phyloP scores from a whole-genome alignment of 306 rosid genomes.

The Chamaecrista fasciculata region DNA sequence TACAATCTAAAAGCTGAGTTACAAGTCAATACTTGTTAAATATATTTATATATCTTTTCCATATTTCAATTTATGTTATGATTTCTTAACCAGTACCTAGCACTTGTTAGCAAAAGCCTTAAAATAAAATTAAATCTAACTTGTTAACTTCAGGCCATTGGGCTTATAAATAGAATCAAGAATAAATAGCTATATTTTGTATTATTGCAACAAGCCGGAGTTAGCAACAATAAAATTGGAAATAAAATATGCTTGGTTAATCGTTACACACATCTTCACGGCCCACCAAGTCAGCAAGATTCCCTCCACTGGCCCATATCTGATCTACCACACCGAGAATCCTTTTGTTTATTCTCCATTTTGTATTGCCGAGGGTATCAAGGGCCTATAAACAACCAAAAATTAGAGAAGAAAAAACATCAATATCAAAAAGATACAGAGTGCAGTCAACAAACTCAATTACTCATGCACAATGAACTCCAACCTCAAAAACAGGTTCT shows the following conservation, averaged over 20 bases:
- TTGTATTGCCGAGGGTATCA: slow-evolving; percentile 81
- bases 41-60: not conserved
- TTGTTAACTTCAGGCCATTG: not conserved
- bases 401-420: slow-evolving; percentile 23
- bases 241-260: slow-evolving; percentile 5
- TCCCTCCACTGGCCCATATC: slow-evolving; percentile 91
- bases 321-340: slow-evolving; percentile 77
- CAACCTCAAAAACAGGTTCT: slow-evolving; percentile 79
- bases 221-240: slow-evolving; percentile 19
- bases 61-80: not conserved
- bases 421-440: slow-evolving; percentile 34
- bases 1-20: not conserved
- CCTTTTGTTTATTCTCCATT: slow-evolving; percentile 85
- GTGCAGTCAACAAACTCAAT: slow-evolving; percentile 21
- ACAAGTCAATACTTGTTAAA: not conserved
- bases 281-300: slow-evolving; percentile 76
- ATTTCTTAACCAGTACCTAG: not conserved
- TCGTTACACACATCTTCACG: slow-evolving; percentile 65
- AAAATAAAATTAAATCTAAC: too few species aligned
- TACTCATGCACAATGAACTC: slow-evolving; percentile 7
- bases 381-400: slow-evolving; percentile 60
- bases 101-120: not conserved
- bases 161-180: not conserved
- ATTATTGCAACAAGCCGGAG: not conserved
- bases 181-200: not conserved